phyloP scores from a whole-genome alignment of 192 early-diverging fungal genomes.

The Kickxella alabastrina region DNA sequence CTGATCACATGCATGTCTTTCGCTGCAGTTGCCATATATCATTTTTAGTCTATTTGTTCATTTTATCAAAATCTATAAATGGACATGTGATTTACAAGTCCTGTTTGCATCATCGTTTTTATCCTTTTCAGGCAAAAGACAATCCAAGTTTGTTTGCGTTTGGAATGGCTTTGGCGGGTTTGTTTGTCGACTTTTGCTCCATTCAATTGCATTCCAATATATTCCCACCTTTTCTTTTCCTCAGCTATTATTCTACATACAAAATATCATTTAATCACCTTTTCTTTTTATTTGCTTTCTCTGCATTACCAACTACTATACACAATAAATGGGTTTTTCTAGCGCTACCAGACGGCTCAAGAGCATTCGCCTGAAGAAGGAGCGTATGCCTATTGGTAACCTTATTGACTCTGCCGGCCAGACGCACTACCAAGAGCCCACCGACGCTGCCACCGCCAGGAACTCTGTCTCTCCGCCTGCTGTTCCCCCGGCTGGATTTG shows the following conservation, averaged over 20 bases:
- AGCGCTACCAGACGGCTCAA: constrained; percentile 21
- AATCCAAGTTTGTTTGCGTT: too few relatives aligned
- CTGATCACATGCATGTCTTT: too few relatives aligned
- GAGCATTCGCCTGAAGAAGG: constrained; percentile 20
- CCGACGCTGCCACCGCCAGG: background rate
- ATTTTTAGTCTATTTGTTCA: background rate
- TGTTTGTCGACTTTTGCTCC: too few relatives aligned
- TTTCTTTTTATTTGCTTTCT: background rate
- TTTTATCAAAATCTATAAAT: background rate
- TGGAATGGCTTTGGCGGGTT: too few relatives aligned
- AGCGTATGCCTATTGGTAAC: constrained; percentile 22
- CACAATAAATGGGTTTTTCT: constrained; percentile 28
- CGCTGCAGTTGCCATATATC: too few relatives aligned
- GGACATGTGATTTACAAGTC: background rate
- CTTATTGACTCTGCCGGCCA: constrained; percentile 12
- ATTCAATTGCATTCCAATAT: too few relatives aligned
- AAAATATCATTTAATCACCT: background rate
- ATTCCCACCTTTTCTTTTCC: too few relatives aligned
- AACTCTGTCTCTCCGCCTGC: background rate
- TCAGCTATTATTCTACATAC: too few relatives aligned
- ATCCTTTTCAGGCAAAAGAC: background rate
- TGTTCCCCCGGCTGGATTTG: background rate
- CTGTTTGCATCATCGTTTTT: background rate
- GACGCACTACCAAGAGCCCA: background rate
- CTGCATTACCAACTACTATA: background rate